A percentile compares a stretch with the other conserved stretches of the same genome.
Evolutionary conservation across 768 basidiomycete genomes (phyloP).

Genomic region (Crassisporium funariophilum): DNA sequence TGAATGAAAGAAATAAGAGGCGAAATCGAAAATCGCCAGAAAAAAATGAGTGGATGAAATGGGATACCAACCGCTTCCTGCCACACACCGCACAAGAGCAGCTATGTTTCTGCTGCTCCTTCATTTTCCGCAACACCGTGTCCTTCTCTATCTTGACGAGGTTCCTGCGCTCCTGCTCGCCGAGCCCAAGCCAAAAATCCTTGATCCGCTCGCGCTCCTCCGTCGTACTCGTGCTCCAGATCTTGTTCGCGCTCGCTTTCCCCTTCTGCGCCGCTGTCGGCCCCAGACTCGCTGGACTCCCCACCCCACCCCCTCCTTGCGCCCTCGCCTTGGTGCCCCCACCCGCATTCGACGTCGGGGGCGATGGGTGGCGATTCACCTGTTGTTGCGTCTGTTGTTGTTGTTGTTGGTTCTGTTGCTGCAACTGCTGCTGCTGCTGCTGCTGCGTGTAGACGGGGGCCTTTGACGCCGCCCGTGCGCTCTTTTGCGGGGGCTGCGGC

Average conservation of each 20-base stretch:
- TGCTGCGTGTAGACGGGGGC: slow-evolving; percentile 44
- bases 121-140: slow-evolving; percentile 97
- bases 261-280: slow-evolving; percentile 32
- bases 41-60: slow-evolving; percentile 23
- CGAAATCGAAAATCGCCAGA: slow-evolving; percentile 22
- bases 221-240: slow-evolving; percentile 90
- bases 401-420: slow-evolving; percentile 38
- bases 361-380: slow-evolving; percentile 48
- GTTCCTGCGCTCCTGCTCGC: slow-evolving; percentile 86
- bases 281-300: slow-evolving; percentile 36
- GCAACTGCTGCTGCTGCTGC: slow-evolving; percentile 33
- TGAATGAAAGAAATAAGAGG: slow-evolving; percentile 19
- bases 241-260: slow-evolving; percentile 68
- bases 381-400: slow-evolving; percentile 34
- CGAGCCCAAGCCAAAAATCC: slow-evolving; percentile 95
- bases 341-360: slow-evolving; percentile 47
- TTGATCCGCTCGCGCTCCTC: slow-evolving; percentile 98
- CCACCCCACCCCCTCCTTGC: slow-evolving; percentile 10
- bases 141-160: slow-evolving; percentile 99
- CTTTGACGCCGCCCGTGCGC: slow-evolving; percentile 50
- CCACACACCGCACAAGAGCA: slow-evolving; percentile 97
- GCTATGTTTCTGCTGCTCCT: slow-evolving; percentile 97
- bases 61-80: slow-evolving; percentile 71
- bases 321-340: slow-evolving; percentile 31
- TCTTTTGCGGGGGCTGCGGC: slow-evolving; percentile 39